Evolutionary conservation across 1,139 yeast genomes (phyloP), one percentile per base, ranked within the genome.

Genomic region (Taphrina wiesneri): DNA sequence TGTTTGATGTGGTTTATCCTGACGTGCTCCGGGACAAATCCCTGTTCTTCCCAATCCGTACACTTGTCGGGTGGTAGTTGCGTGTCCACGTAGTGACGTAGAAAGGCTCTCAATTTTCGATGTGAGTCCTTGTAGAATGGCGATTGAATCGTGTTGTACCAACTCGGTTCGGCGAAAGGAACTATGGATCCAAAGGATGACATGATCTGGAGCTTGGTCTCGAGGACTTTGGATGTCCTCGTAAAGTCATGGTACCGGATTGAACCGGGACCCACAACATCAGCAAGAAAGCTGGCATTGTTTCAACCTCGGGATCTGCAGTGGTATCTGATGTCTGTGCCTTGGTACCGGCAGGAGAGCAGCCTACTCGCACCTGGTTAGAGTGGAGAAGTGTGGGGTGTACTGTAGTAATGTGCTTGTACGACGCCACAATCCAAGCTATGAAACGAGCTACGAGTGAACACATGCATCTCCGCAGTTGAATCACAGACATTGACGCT

Each of bases 61-160:
- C 63, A 57, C 45, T 77, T 75, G 63, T 72, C 72, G 30, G 81
- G 81, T 68, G 70, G 72, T 51, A 79, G 68, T 66, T 76, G 70
- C 68, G 76, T 76, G 41, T 78, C 80, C 45, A 78, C 80, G 75
- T 78, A 79, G 46, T 70, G 75, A 39, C 81, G 77, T 25, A 78
- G 74, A 65, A 77, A 78, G 51, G 73, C 73, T 30, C 81, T 75
- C 56, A 79, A 70, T 34, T 75, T 75, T 39, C 73, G 77, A 68
- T 79, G 81, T 9, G 79, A 71, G 67, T 76, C 79, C 61, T 75
- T 75, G 72, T 75, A 76, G 73, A 76, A 79, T 19, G 79, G 78
- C n/a, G 80, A 70, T 68, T 74, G 73, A 71, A 74, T 76, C 34
- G 81, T 80, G 72, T 78, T 80, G 71, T 78, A 78, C 81, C 81